Conservation (phyloP, 2,329 filamentous ascomycete species). For the Penicillium sp. region DNA sequence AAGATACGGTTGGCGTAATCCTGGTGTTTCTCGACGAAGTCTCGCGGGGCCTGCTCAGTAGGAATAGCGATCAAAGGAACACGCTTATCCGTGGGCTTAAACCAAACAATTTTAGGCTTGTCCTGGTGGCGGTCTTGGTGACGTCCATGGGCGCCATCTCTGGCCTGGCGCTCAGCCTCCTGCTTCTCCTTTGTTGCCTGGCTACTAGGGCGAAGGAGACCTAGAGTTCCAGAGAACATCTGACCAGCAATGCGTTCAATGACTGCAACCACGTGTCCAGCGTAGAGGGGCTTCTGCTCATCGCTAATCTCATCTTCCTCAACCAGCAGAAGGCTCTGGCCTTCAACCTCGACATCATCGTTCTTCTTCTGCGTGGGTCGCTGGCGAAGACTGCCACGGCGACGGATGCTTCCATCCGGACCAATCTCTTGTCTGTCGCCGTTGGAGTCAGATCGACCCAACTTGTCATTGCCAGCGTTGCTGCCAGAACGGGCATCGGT, state of each 20-base stretch:
- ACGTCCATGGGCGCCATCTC: slow-evolving; percentile 73
- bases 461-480: slow-evolving; percentile 67
- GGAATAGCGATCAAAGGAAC: slow-evolving; percentile 97
- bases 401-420: slow-evolving; percentile 80
- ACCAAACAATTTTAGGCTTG: slow-evolving; percentile 99
- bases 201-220: slow-evolving; percentile 90
- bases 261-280: slow-evolving; percentile 94
- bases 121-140: slow-evolving; percentile 86
- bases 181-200: slow-evolving; percentile 99
- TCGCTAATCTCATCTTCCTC: slow-evolving; percentile 99
- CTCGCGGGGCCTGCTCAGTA: slow-evolving; percentile 93
- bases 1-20: slow-evolving; percentile 98
- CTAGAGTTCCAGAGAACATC: slow-evolving; percentile 97
- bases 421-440: slow-evolving; percentile 62
- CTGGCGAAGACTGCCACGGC: slow-evolving; percentile 92
- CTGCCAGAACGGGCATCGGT: slow-evolving; percentile 82
- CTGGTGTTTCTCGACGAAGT: slow-evolving; percentile 98
- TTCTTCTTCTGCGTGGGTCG: slow-evolving; percentile 99
- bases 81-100: slow-evolving; percentile 98
- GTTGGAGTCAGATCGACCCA: slow-evolving; percentile 59
- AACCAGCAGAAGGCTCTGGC: slow-evolving; percentile 91
- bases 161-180: slow-evolving; percentile 89
- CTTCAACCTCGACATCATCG: slow-evolving; percentile 97
- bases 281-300: slow-evolving; percentile 95
- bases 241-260: slow-evolving; percentile 96